Base-by-base conservation (phyloP, 768 basidiomycete genomes). In the Leccinum imitatum region DNA sequence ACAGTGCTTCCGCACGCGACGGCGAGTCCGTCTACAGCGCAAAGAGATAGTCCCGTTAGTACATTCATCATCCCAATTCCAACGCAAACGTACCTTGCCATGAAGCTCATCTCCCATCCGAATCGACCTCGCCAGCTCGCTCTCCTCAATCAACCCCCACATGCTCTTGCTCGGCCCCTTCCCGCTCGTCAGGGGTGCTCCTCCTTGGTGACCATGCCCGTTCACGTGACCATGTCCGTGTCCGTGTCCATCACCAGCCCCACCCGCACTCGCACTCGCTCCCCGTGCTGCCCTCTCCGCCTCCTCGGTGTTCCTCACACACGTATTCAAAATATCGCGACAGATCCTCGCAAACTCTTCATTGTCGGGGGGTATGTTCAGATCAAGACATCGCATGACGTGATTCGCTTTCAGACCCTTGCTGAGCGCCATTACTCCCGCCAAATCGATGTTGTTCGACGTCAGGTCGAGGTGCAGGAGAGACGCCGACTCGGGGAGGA, bases 391-490 rank as follows among this genome's bases (percentile, higher is more conserved):
- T 5, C 97, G 83, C 81, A 98, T 89, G 11, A 86, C 82, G 56
- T 84, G 82, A 69, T 98, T 98, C 10, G 82, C 84, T 70, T 91
- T 91, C 53, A 99, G 76, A 0, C 95, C 92, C 3, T 86, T 87
- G 57, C 85, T 89, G 23, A 99, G 84, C 0, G 97, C 97, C 85
- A 98, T 89, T 4, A 97, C 90, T 17, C 93, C 95, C 0, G 95
- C 95, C 37, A 94, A 80, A 68, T 94, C 94, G 33, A 98, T 77
- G 6, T 79, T 74, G 71, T 96, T 96, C 65, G 82, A 77, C 0
- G 94, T 97, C 27, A 97, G 76, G 74, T 98, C 97, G 56, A 99
- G 86, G 72, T 98, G 95, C 0, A 98, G 80, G 5, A 99, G 80
- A 0, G 89, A 90, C 17, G 81, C 83, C 0, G 91, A 88, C 71